A percentile compares a stretch with the other conserved stretches of the same genome.
Evolutionary conservation across 2,329 filamentous ascomycete species (phyloP).

Genomic region (Bipolaris sorokiniana): DNA sequence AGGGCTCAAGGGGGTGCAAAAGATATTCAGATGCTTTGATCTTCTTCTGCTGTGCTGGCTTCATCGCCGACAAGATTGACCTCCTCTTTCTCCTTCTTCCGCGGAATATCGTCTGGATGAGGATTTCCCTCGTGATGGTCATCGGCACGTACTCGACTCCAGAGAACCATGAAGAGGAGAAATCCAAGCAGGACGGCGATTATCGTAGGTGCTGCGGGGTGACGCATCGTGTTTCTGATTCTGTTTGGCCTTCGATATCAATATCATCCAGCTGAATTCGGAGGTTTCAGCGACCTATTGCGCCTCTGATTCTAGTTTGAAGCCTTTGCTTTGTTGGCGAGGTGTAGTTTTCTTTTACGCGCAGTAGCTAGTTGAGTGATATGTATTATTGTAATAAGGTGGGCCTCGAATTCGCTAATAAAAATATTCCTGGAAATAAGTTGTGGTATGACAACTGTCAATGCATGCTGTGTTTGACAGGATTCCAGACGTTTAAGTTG

Average conservation of each 20-base stretch:
- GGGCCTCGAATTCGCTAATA: neutral
- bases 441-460: neutral
- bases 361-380: neutral
- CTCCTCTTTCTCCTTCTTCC: slow-evolving; percentile 18
- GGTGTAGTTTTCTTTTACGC: neutral
- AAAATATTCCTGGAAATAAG: neutral
- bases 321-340: too few relatives aligned
- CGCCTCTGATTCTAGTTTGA: too few relatives aligned
- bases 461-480: neutral
- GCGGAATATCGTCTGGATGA: slow-evolving; percentile 40
- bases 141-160: slow-evolving; percentile 30
- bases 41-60: neutral
- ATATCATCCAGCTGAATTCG: too few relatives aligned
- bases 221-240: slow-evolving; percentile 33
- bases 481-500: neutral
- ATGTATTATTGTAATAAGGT: neutral
- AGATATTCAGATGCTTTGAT: neutral
- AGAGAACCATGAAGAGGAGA: slow-evolving; percentile 36
- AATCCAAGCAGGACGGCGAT: slow-evolving; percentile 43
- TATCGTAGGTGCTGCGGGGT: slow-evolving; percentile 44
- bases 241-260: neutral
- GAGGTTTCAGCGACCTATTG: neutral
- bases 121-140: slow-evolving; percentile 49
- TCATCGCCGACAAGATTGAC: neutral
- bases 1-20: neutral